Base-by-base conservation (phyloP, 2,329 filamentous ascomycete species). In the Chaetothyriales sp. region DNA sequence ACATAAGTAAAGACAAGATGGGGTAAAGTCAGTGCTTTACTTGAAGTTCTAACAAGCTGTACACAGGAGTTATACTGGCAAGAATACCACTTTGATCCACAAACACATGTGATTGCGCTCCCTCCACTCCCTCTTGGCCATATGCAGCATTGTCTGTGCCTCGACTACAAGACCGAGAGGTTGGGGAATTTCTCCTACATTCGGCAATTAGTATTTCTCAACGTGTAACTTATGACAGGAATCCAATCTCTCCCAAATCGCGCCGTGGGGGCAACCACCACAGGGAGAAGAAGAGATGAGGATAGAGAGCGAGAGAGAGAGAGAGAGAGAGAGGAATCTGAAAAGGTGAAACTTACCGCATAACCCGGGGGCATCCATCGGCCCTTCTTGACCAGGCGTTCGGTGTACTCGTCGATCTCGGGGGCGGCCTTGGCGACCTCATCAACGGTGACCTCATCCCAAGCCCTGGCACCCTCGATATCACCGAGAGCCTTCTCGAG, bases 361-460 rank as follows among this genome's bases (percentile, higher is more conserved):
- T 98, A 98, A 68, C 92, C 92, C 58, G 92, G 89, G 66, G 95
- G 89, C 75, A 83, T 80, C 92, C 92, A 98, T 81, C 88, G 86
- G 70, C 90, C 90, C 83, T 93, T 95, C 71, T 86, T 86, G 60
- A 98, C 89, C 68, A 98, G 81, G 74, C 92, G 82, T 64, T 82
- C 75, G 63, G 90, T 95, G 79, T 93, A 93, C 80, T 95, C 82
- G 75, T 96, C 90, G 70, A 98, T 95, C 61, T 94, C 90, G 64
- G 92, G 89, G 70, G 89, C 86, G 63, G 90, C 92, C 62, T 86
- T 81, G 56, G 86, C 86, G 70, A 98, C 85, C 66, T 98, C 92
- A 70, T 96, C 92, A 69, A 96, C 89, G 69, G 92, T 96, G 69
- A 96, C 81, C 64, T 98, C 87, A 66, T 95, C 89, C 68, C 96